phyloP scores from a whole-genome alignment of 352 stramenopile genomes.

The Albugo laibachii region DNA sequence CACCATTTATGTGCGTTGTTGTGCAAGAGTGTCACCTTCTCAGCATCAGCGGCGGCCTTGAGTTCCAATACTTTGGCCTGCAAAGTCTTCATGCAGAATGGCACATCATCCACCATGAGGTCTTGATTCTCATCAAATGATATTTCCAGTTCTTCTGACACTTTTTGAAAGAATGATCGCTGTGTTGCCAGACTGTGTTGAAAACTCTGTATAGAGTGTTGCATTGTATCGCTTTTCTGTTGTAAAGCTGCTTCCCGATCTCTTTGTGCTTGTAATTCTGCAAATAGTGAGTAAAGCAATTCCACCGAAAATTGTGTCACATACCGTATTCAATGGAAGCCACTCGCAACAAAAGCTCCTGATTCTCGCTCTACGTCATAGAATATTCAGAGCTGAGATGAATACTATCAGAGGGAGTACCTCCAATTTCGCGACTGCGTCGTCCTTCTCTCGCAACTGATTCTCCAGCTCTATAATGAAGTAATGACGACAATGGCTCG shows the following conservation, averaged over 20 bases:
- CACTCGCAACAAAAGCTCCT: constrained; percentile 64
- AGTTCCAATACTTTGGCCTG: constrained; percentile 36
- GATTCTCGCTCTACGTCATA: constrained; percentile 32
- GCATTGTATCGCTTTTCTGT: constrained; percentile 6
- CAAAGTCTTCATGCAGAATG: constrained; percentile 22
- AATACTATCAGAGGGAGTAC: constrained; percentile 6
- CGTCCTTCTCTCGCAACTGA: constrained; percentile 19
- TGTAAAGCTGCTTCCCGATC: too few relatives aligned
- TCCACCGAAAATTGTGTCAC: background rate
- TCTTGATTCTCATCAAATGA: constrained; percentile 12
- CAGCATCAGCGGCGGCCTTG: constrained; percentile 28
- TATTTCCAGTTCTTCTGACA: constrained; percentile 34
- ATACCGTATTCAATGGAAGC: constrained; percentile 73
- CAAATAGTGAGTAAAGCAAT: constrained; percentile 32
- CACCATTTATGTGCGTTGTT: constrained; percentile 9
- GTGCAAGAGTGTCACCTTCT: constrained; percentile 26
- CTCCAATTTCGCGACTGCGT: constrained; percentile 48
- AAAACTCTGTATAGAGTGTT: constrained; percentile 38
- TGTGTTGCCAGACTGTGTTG: constrained; percentile 29
- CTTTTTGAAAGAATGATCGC: constrained; percentile 24
- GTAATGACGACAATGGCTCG: too few relatives aligned
- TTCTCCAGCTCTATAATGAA: constrained; percentile 4
- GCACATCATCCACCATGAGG: constrained; percentile 19
- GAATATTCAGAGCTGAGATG: background rate
- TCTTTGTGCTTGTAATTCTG: too few relatives aligned